Evolutionary conservation across 257 asterid species (phyloP).

Genomic region (Solanum ossicruentum): DNA sequence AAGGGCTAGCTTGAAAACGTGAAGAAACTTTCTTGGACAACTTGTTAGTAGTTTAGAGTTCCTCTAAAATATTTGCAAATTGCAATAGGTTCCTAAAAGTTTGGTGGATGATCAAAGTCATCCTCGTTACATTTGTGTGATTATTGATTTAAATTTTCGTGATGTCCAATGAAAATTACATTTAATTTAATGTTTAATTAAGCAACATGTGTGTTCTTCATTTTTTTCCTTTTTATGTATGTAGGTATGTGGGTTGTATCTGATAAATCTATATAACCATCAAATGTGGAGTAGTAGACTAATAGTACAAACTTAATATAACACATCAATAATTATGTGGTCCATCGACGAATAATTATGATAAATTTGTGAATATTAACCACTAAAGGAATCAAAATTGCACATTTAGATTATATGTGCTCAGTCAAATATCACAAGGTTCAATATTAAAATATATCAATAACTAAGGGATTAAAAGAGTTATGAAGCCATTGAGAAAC

Average conservation of each 20-base stretch:
- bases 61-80: background rate
- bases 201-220: background rate
- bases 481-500: too few relatives aligned
- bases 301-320: background rate
- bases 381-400: background rate
- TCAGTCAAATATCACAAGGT: too few relatives aligned
- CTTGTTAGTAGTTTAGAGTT: background rate
- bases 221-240: too few relatives aligned
- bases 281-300: background rate
- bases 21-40: background rate
- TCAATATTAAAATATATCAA: background rate
- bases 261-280: too few relatives aligned
- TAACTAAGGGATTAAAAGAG: background rate
- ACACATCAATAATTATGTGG: too few relatives aligned
- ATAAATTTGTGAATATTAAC: too few relatives aligned
- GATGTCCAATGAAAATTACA: background rate
- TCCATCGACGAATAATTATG: background rate
- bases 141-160: background rate
- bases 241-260: background rate
- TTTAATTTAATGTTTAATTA: too few relatives aligned
- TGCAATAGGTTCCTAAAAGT: background rate
- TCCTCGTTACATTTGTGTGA: background rate
- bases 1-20: background rate
- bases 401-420: background rate
- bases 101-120: background rate